These are phyloP conservation scores for Lignosus rhinocerotis DNA, from an alignment of 1,284 basidiomycete species.

Conservation along the genomic window DNA sequence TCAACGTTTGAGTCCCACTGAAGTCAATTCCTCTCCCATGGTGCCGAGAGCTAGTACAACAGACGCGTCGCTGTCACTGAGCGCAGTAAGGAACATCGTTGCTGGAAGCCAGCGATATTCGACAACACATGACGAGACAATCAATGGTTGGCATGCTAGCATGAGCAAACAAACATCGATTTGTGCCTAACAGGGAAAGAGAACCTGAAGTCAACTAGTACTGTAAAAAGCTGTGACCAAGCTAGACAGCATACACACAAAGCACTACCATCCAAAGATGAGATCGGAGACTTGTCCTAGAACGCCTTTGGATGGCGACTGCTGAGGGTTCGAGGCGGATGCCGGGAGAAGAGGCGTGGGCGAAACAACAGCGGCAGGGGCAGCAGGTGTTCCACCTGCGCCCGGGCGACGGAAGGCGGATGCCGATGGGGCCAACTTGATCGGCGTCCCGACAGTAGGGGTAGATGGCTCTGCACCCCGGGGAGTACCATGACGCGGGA, in stretches of 20 bases:
- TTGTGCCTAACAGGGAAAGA: too few species aligned
- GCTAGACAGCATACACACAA: not conserved
- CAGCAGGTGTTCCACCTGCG: conserved; percentile 28
- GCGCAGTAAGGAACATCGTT: too few species aligned
- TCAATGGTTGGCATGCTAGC: too few species aligned
- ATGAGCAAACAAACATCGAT: too few species aligned
- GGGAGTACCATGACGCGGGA: conserved; percentile 23
- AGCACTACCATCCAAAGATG: conserved; percentile 69
- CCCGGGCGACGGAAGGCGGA: conserved; percentile 60
- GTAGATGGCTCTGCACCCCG: conserved; percentile 20
- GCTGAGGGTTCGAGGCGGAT: conserved; percentile 20
- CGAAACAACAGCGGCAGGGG: not conserved
- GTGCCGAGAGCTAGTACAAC: too few species aligned
- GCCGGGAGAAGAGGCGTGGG: conserved; percentile 8
- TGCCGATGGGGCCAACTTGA: conserved; percentile 66
- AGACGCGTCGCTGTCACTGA: too few species aligned
- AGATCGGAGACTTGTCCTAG: conserved; percentile 74
- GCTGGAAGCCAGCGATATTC: too few species aligned
- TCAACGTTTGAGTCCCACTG: too few species aligned
- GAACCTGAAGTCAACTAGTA: too few species aligned
- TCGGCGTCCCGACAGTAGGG: conserved; percentile 49
- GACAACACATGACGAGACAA: too few species aligned
- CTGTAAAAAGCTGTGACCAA: not conserved
- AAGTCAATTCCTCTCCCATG: too few species aligned
- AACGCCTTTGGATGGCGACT: conserved; percentile 54